These are phyloP conservation scores for Amanita rubescens DNA, from an alignment of 768 basidiomycete species.

Conservation along the genomic window DNA sequence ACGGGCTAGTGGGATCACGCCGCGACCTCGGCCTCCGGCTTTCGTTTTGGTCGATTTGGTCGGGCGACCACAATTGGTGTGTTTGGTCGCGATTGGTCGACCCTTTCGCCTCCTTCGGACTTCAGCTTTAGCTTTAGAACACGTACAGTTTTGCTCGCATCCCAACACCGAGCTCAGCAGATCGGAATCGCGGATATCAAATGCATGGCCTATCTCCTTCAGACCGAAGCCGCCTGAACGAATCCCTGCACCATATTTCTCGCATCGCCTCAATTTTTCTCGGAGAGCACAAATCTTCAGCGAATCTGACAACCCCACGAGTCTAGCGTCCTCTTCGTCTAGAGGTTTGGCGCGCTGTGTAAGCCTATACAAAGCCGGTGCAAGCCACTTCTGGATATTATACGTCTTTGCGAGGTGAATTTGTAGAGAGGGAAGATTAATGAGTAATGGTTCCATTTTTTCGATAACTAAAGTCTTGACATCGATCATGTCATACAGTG, in stretches of 20 bases:
- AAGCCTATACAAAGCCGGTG: slow-evolving; percentile 20
- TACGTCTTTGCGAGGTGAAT: slow-evolving; percentile 25
- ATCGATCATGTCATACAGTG: slow-evolving; percentile 28
- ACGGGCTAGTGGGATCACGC: too few species aligned
- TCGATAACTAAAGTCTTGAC: slow-evolving; percentile 24
- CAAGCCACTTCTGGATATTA: slow-evolving; percentile 26
- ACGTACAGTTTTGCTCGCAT: background rate
- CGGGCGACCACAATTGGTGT: too few species aligned
- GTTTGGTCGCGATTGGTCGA: too few species aligned
- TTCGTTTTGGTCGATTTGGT: too few species aligned
- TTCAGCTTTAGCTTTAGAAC: background rate
- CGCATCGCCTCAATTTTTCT: background rate
- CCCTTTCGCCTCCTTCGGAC: too few species aligned
- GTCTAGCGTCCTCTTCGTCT: slow-evolving; percentile 18
- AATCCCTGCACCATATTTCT: background rate
- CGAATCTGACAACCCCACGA: slow-evolving; percentile 19
- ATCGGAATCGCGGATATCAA: background rate
- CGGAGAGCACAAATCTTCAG: slow-evolving; percentile 9
- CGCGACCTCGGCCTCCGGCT: too few species aligned
- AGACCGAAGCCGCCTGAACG: background rate
- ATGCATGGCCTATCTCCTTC: background rate
- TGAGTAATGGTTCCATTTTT: slow-evolving; percentile 13
- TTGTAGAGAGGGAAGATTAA: slow-evolving; percentile 19
- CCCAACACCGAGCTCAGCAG: background rate
- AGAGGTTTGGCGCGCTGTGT: slow-evolving; percentile 18